Conservation (phyloP, 2,329 filamentous ascomycete genomes). For the Fusarium sterilihyphosum region DNA sequence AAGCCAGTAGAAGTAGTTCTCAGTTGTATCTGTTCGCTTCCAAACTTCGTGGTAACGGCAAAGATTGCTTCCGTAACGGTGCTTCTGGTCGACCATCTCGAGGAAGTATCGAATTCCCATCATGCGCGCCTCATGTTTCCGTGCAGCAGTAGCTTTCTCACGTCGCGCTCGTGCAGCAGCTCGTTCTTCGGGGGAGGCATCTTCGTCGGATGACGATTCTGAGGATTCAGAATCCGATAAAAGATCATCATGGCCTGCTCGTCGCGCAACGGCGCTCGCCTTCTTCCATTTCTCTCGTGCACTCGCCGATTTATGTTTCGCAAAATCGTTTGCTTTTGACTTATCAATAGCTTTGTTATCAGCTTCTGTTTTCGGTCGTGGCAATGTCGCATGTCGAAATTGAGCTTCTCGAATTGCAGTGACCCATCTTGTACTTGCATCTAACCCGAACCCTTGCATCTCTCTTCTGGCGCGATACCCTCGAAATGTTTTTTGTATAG, state of each 20-base stretch:
- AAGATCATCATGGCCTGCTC: slow-evolving; percentile 75
- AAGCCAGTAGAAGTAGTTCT: slow-evolving; percentile 96
- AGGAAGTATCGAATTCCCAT: slow-evolving; percentile 89
- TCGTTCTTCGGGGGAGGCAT: slow-evolving; percentile 50
- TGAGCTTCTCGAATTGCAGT: slow-evolving; percentile 70
- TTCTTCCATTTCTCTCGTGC: slow-evolving; percentile 81
- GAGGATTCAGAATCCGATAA: slow-evolving; percentile 55
- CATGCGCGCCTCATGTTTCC: slow-evolving; percentile 74
- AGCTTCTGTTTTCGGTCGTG: slow-evolving; percentile 48
- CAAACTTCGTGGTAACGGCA: slow-evolving; percentile 85
- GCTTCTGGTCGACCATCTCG: slow-evolving; percentile 87
- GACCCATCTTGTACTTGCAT: slow-evolving; percentile 76
- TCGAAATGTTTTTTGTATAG: slow-evolving; percentile 78
- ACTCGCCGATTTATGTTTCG: slow-evolving; percentile 37
- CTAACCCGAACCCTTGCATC: slow-evolving; percentile 73
- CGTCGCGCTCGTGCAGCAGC: slow-evolving; percentile 52
- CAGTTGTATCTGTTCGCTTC: slow-evolving; percentile 78
- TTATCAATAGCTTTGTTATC: slow-evolving; percentile 8
- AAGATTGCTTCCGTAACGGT: slow-evolving; percentile 87
- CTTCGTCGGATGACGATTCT: slow-evolving; percentile 42
- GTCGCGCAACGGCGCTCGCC: slow-evolving; percentile 73
- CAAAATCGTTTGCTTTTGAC: slow-evolving; percentile 11
- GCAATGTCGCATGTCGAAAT: slow-evolving; percentile 62
- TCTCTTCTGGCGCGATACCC: slow-evolving; percentile 79
- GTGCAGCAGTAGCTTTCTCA: slow-evolving; percentile 62